Percentiles rank a stretch among this genome's conserved stretches.
phyloP scores from a whole-genome alignment of 2,329 filamentous ascomycete species.

The Hypoxylon sp. region DNA sequence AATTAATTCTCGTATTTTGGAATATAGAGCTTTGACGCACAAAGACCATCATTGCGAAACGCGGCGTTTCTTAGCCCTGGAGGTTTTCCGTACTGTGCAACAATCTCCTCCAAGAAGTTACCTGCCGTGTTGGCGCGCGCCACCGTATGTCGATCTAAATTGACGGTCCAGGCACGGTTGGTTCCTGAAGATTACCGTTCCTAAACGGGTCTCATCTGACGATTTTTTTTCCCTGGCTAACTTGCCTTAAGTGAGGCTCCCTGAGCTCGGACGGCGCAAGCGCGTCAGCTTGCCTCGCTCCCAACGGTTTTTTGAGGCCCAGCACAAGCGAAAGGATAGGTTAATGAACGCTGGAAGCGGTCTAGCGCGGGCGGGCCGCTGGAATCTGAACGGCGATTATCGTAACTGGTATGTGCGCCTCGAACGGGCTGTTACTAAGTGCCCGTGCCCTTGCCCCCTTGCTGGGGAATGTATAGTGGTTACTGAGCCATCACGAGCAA shows the following conservation, averaged over 20 bases:
- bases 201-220: slow-evolving; percentile 29
- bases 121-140: slow-evolving; percentile 33
- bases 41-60: not conserved
- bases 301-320: slow-evolving; percentile 4
- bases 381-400: slow-evolving; percentile 8
- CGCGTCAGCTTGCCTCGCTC: slow-evolving; percentile 21
- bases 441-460: too few relatives aligned
- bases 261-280: slow-evolving; percentile 20
- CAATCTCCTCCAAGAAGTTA: slow-evolving; percentile 9
- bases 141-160: slow-evolving; percentile 33
- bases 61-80: slow-evolving; percentile 8
- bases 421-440: not conserved
- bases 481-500: slow-evolving; percentile 11
- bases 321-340: not conserved
- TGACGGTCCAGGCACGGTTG: slow-evolving; percentile 3
- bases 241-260: not conserved
- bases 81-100: slow-evolving; percentile 11
- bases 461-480: slow-evolving; percentile 18
- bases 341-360: slow-evolving; percentile 6
- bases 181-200: slow-evolving; percentile 28
- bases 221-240: not conserved
- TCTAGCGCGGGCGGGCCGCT: slow-evolving; percentile 9
- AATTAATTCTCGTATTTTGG: slow-evolving; percentile 5
- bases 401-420: slow-evolving; percentile 1
- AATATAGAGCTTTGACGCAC: slow-evolving; percentile 3